These are phyloP conservation scores for Acidiella bohemica DNA, from an alignment of 495 filamentous ascomycete species.

Conservation along the genomic window DNA sequence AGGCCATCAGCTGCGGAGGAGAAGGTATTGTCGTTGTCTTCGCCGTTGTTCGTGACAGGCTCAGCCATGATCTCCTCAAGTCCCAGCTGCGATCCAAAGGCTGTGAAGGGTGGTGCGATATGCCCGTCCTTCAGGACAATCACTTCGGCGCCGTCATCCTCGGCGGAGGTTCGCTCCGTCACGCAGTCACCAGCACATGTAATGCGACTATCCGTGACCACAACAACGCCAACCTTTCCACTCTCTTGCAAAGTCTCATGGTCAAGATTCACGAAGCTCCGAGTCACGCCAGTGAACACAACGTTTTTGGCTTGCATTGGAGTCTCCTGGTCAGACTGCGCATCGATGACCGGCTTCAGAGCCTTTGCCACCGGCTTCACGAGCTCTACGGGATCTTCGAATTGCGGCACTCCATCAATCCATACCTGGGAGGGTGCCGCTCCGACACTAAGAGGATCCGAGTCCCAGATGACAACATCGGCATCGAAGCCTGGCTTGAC, in stretches of 20 bases:
- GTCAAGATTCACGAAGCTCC: background rate
- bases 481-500: constrained; percentile 50
- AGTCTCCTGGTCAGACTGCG: constrained; percentile 18
- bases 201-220: constrained; percentile 39
- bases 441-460: constrained; percentile 46
- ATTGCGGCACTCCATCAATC: constrained; percentile 42
- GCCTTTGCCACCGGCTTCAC: constrained; percentile 24
- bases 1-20: constrained; percentile 39
- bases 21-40: constrained; percentile 24
- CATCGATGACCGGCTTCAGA: constrained; percentile 15
- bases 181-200: constrained; percentile 33
- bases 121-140: constrained; percentile 42
- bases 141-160: constrained; percentile 13
- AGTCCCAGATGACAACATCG: constrained; percentile 54
- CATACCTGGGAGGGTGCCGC: constrained; percentile 49
- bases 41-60: constrained; percentile 34
- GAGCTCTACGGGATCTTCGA: constrained; percentile 19
- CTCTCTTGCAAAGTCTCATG: background rate
- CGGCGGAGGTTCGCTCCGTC: constrained; percentile 10
- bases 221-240: constrained; percentile 22
- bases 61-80: constrained; percentile 45
- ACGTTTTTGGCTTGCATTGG: constrained; percentile 15
- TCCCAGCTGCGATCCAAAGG: constrained; percentile 39
- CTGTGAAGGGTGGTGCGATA: constrained; percentile 41
- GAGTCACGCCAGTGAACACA: constrained; percentile 17